phyloP scores from a whole-genome alignment of 805 yeast species.

The Candida qinlingensis region DNA sequence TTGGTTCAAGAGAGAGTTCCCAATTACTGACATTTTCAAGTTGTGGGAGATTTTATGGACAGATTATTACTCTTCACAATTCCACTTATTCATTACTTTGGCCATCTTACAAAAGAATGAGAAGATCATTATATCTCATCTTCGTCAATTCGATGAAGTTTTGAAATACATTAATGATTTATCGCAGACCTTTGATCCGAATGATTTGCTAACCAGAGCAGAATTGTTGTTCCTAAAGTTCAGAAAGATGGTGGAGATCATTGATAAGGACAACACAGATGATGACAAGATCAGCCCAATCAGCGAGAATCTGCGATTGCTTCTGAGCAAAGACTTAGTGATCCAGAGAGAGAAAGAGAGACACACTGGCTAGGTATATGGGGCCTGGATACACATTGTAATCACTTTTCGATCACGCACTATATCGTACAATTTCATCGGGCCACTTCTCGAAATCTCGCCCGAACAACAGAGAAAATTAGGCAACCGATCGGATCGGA shows the following conservation, averaged over 20 bases:
- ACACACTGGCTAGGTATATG: constrained; percentile 14
- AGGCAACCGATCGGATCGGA: constrained; percentile 1
- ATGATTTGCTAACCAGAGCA: constrained; percentile 75
- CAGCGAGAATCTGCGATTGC: constrained; percentile 48
- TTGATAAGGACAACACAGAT: constrained; percentile 38
- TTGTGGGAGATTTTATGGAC: constrained; percentile 96
- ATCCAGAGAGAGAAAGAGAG: constrained; percentile 51
- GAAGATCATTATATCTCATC: constrained; percentile 65
- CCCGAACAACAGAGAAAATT: neutral
- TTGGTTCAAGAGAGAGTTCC: constrained; percentile 91
- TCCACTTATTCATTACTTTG: constrained; percentile 79
- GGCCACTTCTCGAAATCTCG: neutral
- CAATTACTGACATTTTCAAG: constrained; percentile 65
- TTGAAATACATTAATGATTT: constrained; percentile 90
- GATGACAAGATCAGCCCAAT: constrained; percentile 25
- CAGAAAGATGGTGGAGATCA: constrained; percentile 69
- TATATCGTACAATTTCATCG: too few relatives aligned
- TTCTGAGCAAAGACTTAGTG: constrained; percentile 57
- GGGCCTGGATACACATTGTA: too few relatives aligned
- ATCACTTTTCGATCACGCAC: too few relatives aligned
- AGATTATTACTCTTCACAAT: constrained; percentile 79
- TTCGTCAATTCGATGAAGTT: constrained; percentile 83
- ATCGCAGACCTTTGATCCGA: constrained; percentile 66
- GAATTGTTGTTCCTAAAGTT: constrained; percentile 80
- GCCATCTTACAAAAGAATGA: constrained; percentile 88